Conservation (phyloP, 2,329 filamentous ascomycete species). For the Arachnomyces sp. region DNA sequence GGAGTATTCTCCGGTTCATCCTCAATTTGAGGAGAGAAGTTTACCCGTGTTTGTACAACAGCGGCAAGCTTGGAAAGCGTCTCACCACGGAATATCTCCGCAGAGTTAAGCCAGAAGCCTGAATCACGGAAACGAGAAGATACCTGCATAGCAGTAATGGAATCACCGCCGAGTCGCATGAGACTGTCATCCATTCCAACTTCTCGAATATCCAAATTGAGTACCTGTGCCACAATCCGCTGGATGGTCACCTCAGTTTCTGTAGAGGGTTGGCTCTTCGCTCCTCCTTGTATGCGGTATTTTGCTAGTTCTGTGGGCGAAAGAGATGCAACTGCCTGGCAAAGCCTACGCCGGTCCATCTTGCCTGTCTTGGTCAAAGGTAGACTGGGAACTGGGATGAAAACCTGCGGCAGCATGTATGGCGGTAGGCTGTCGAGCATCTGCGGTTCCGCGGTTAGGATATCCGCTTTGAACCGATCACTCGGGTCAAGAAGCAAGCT, state of each 20-base stretch:
- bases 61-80: conserved; percentile 5
- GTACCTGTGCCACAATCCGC: conserved; percentile 30
- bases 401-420: conserved; percentile 41
- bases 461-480: conserved; percentile 16
- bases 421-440: conserved; percentile 31
- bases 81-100: conserved; percentile 6
- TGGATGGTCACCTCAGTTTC: conserved; percentile 23
- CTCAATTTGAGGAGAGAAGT: too few species aligned
- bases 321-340: conserved; percentile 17
- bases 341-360: conserved; percentile 26
- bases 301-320: conserved; percentile 9
- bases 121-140: neutral
- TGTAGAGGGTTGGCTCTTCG: conserved; percentile 11
- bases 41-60: too few species aligned
- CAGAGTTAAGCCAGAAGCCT: conserved; percentile 2
- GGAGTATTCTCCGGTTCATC: conserved; percentile 8
- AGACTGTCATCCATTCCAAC: conserved; percentile 32
- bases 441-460: conserved; percentile 17
- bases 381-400: conserved; percentile 37
- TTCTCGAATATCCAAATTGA: conserved; percentile 27
- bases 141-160: conserved; percentile 44
- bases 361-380: conserved; percentile 40
- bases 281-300: conserved; percentile 7
- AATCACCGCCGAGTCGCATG: conserved; percentile 40
- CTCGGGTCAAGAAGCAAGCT: conserved; percentile 17